Evolutionary conservation across 768 basidiomycete genomes (phyloP), one percentile per base, ranked within the genome.

Genomic region (Cyclocybe aegerita): DNA sequence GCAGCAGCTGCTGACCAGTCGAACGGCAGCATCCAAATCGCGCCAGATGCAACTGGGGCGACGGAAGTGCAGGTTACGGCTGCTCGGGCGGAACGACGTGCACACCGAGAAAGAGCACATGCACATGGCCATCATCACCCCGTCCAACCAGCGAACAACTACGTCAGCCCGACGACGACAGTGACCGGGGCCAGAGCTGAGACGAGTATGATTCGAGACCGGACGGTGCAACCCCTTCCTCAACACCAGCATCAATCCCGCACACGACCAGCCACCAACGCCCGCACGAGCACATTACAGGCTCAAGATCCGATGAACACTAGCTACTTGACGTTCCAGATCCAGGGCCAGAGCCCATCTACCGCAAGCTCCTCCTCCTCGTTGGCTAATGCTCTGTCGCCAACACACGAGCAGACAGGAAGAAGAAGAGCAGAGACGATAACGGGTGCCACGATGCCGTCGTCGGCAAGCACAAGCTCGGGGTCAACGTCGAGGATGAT

Each of bases 391-490:
- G 23, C 23, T 4, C 23, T 23, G 23, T 35, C 37, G 8, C 41
- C 9, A 17, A 46, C 12, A 42, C 48, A 42, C 14, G 50, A 39
- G 10, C 41, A 43, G 29, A 35, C 38, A 10, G 54, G 52, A 12
- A 43, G 58, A 32, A 57, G 61, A 14, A 39, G 60, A 34, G 58
- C 60, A 1, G 61, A 58, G 51, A 60, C 58, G 3, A 48, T 60
- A 23, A 59, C 56, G 30, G 55, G 54, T 43, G 49, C 54, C 1
- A 40, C 39, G 33, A 23, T 15, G 33, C 43, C 14, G 38, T 41
- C 47, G 30, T 48, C 16, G 29, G 17, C 30, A 31, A 2, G 40
- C 35, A 11, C 30, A 31, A 23, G 23, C 23, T 37, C 36, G 36
- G 14, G 14, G 2, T 5, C 11, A 5, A 11, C 36, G 4, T 11